Conservation (phyloP, 441 rosid genomes). For the Capsella rubella region DNA sequence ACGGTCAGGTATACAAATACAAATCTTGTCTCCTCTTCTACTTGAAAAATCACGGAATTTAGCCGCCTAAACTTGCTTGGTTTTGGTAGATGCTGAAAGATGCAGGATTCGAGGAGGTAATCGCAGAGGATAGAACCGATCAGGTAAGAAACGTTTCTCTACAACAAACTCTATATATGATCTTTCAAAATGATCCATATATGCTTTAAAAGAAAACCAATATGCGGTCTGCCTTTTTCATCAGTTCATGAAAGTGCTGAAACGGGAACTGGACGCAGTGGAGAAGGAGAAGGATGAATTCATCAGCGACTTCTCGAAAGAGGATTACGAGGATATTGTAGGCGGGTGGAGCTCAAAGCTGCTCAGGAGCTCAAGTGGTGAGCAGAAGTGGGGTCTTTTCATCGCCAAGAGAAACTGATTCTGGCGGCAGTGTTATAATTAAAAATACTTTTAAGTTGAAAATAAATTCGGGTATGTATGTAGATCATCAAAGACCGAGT, state of each 20-base stretch:
- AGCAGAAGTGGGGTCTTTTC: slow-evolving; percentile 95
- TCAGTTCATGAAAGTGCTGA: slow-evolving; percentile 80
- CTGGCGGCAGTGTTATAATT: neutral
- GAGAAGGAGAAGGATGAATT: slow-evolving; percentile 79
- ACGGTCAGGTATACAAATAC: slow-evolving; percentile 70
- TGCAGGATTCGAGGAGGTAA: slow-evolving; percentile 80
- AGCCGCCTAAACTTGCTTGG: neutral
- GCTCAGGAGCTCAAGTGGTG: slow-evolving; percentile 59
- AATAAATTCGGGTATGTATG: slow-evolving; percentile 23
- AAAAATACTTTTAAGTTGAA: neutral
- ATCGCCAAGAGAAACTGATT: slow-evolving; percentile 64
- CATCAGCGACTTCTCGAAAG: slow-evolving; percentile 74
- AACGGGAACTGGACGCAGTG: slow-evolving; percentile 60
- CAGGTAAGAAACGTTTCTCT: slow-evolving; percentile 59
- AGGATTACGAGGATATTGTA: slow-evolving; percentile 87
- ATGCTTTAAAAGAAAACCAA: slow-evolving; percentile 5
- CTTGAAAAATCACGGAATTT: neutral
- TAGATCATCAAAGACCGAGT: slow-evolving; percentile 3
- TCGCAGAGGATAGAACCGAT: slow-evolving; percentile 83
- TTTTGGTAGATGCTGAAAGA: slow-evolving; percentile 75
- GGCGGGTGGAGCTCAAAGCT: slow-evolving; percentile 96
- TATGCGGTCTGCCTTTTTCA: slow-evolving; percentile 36
- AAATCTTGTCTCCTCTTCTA: neutral
- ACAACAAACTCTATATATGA: neutral
- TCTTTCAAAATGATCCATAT: neutral